Percentiles rank a stretch among this genome's conserved stretches.
phyloP scores from a whole-genome alignment of 192 early-diverging fungal genomes.

The Podila epigama region DNA sequence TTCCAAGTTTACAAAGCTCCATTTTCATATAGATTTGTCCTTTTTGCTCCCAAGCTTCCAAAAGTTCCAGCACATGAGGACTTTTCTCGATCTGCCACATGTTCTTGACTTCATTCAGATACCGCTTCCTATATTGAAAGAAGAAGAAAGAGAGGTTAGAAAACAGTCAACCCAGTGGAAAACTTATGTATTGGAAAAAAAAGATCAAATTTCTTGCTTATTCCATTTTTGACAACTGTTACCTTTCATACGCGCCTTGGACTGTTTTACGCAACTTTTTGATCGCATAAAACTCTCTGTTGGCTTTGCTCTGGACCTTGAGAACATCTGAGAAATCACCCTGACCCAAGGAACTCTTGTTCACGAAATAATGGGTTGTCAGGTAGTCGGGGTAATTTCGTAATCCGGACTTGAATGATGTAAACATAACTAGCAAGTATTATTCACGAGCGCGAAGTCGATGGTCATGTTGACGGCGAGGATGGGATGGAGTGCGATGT shows the following conservation, averaged over 20 bases:
- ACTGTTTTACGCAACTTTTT: constrained; percentile 81
- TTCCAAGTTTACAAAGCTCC: constrained; percentile 87
- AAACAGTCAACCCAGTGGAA: background rate
- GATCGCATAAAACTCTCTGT: constrained; percentile 77
- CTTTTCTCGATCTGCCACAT: constrained; percentile 69
- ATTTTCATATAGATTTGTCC: constrained; percentile 89
- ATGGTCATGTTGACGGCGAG: too few relatives aligned
- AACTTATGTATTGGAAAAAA: background rate
- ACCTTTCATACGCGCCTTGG: constrained; percentile 74
- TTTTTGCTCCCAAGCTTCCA: constrained; percentile 91
- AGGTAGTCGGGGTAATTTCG: constrained; percentile 67
- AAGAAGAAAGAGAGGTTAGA: background rate
- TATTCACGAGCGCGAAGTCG: too few relatives aligned
- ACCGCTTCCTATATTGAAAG: constrained; percentile 52
- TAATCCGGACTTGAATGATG: constrained; percentile 17
- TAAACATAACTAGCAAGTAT: constrained; percentile 32
- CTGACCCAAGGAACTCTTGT: constrained; percentile 66
- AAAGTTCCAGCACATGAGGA: constrained; percentile 72
- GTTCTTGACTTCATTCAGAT: constrained; percentile 84
- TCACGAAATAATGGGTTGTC: constrained; percentile 71
- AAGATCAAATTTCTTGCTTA: background rate
- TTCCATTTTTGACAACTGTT: too few relatives aligned
- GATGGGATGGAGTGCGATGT: too few relatives aligned
- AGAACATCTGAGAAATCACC: constrained; percentile 86
- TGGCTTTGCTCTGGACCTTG: constrained; percentile 71